Evolutionary conservation across 768 basidiomycete genomes (phyloP), one percentile per base, ranked within the genome.

Genomic region (Kwoniella bestiolae): DNA sequence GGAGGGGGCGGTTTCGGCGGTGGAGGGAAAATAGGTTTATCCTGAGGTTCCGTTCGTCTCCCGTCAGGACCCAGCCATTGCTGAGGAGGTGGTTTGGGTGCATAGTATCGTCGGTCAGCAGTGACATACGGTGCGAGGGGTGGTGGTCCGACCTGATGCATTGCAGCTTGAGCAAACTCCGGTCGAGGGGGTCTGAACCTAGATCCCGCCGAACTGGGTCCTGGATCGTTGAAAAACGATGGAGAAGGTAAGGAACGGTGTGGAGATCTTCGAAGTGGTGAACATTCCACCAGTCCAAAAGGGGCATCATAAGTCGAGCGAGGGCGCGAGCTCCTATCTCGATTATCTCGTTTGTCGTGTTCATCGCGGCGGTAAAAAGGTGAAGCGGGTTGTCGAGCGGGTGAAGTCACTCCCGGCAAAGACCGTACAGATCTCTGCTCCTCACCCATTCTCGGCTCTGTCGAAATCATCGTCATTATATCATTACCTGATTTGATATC

Each of bases 1-100:
- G 60, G 34, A 21, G 60, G 60, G 26, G 60, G 47, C 8, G 60
- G 60, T 41, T 26, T 32, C 5, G 49, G 60, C 23, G 60, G 50
- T 7, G 60, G 49, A 12, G 60, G 49, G 34, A 61, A 61, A 5
- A 44, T 6, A 9, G 50, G 50, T 52, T 35, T 49, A 9, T 46
- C 18, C 29, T 53, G 49, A 26, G 34, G 23, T 41, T 26, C 50
- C 3, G 38, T 5, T 2, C 49, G 49, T 44, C 32, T 34, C 4
- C 50, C 60, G 28, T 61, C 60, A n/a, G 50, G 23, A 26, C 49
- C 50, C 14, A 61, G 35, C 60, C 60, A 61, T 44, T 53, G 60
- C 25, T 47, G 29, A 12, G 29, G 21, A 12, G 49, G 14, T 25
- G 49, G 60, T 11, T 25, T 28, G 8, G 60, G 50, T 14, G 60